Evolutionary conservation across 2,329 filamentous ascomycete genomes (phyloP).

Genomic region (Metarhizium rileyi): DNA sequence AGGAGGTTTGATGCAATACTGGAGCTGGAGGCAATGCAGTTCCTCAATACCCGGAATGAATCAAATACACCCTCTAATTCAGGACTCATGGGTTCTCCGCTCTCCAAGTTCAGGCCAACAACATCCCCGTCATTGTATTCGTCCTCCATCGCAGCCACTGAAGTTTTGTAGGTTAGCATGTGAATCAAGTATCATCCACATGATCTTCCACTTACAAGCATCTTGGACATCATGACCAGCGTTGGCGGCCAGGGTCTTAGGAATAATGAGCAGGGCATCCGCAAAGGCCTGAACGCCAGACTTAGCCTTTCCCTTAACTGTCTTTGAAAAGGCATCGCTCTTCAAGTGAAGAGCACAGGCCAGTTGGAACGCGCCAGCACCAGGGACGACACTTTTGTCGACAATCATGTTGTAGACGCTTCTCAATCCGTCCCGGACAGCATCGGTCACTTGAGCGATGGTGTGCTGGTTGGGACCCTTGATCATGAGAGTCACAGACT

Average conservation of each 20-base stretch:
- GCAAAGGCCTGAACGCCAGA: constrained; percentile 93
- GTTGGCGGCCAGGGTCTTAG: constrained; percentile 94
- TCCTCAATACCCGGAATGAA: constrained; percentile 88
- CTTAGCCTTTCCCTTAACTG: constrained; percentile 95
- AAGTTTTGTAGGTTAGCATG: constrained; percentile 3
- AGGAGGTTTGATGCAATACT: constrained; percentile 93
- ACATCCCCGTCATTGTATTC: constrained; percentile 75
- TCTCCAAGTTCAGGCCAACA: constrained; percentile 77
- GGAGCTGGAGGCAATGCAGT: constrained; percentile 86
- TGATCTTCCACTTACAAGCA: constrained; percentile 53
- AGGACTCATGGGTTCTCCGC: constrained; percentile 91
- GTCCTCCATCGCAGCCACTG: constrained; percentile 79
- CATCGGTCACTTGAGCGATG: constrained; percentile 93
- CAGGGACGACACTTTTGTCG: constrained; percentile 90
- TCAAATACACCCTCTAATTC: constrained; percentile 88
- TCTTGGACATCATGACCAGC: constrained; percentile 96
- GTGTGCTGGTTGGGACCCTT: constrained; percentile 97
- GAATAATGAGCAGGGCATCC: constrained; percentile 88
- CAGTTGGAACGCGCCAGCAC: constrained; percentile 91
- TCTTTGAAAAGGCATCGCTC: constrained; percentile 77
- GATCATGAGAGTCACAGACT: constrained; percentile 94
- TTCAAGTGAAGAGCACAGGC: constrained; percentile 81
- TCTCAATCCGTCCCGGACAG: constrained; percentile 85
- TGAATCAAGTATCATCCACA: neutral
- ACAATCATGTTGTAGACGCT: constrained; percentile 99